Evolutionary conservation across 73 alveolate genomes (phyloP).

Genomic region (Tetrahymena borealis): DNA sequence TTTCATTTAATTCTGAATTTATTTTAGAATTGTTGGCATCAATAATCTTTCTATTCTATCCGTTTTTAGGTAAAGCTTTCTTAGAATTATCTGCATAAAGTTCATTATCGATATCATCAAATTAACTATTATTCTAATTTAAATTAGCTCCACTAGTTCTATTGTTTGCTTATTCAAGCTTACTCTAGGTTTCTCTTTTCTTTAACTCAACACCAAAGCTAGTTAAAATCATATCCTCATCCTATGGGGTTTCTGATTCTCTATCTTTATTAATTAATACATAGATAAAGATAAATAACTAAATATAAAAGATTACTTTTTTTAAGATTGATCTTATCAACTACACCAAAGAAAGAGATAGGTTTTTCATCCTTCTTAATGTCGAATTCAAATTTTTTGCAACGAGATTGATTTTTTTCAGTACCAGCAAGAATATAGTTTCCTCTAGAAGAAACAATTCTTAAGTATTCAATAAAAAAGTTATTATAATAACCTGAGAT

Average conservation of each 20-base stretch:
- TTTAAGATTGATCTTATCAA: not conserved
- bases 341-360: not conserved
- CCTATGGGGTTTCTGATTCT: not conserved
- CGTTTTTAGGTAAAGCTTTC: not conserved
- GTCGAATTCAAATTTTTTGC: not conserved
- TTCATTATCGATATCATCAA: not conserved
- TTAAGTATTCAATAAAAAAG: not conserved
- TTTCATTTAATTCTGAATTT: not conserved
- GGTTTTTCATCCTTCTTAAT: not conserved
- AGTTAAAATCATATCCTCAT: not conserved
- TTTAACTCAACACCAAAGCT: not conserved
- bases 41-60: not conserved
- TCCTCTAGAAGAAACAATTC: not conserved
- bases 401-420: not conserved
- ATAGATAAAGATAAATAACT: not conserved
- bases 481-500: not conserved
- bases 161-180: not conserved
- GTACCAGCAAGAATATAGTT: not conserved
- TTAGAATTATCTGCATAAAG: not conserved
- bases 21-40: not conserved
- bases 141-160: not conserved
- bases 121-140: not conserved
- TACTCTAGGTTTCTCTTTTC: not conserved
- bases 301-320: not conserved
- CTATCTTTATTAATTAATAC: not conserved